A percentile compares a stretch with the other conserved stretches of the same genome.
Conservation (phyloP, 345 rosid genomes). For the Physaria fendleri region DNA sequence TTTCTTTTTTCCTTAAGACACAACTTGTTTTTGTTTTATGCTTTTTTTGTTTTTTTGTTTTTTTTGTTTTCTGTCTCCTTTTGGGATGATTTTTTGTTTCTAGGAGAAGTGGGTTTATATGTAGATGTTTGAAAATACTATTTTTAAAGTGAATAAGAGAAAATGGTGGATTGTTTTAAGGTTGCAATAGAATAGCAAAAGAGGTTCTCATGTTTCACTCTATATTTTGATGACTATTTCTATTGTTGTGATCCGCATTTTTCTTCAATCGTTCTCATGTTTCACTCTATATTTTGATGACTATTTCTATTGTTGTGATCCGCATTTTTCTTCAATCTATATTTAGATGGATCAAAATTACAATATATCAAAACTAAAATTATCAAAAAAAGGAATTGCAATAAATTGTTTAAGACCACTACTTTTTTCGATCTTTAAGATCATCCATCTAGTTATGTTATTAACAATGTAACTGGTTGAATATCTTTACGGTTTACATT, state of each 20-base stretch:
- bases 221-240: neutral
- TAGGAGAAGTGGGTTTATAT: slow-evolving; percentile 3
- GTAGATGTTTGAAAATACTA: slow-evolving; percentile 10
- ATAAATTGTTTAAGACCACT: neutral
- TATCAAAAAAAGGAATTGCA: too few relatives aligned
- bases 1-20: slow-evolving; percentile 8
- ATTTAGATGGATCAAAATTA: neutral
- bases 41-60: neutral
- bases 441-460: neutral
- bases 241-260: slow-evolving; percentile 2
- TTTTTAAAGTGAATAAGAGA: neutral
- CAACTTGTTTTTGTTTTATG: neutral
- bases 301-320: neutral
- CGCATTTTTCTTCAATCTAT: slow-evolving; percentile 14
- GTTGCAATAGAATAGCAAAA: slow-evolving; percentile 12
- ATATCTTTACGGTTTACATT: neutral
- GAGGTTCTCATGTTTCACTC: neutral
- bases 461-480: neutral
- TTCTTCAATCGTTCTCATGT: neutral
- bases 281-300: slow-evolving; percentile 1
- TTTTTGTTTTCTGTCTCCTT: neutral
- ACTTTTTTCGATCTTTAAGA: neutral
- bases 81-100: neutral
- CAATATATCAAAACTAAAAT: neutral
- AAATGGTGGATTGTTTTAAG: slow-evolving; percentile 16